Base-by-base conservation (phyloP, 371 early-diverging fungal species). In the Mucor piriformis region DNA sequence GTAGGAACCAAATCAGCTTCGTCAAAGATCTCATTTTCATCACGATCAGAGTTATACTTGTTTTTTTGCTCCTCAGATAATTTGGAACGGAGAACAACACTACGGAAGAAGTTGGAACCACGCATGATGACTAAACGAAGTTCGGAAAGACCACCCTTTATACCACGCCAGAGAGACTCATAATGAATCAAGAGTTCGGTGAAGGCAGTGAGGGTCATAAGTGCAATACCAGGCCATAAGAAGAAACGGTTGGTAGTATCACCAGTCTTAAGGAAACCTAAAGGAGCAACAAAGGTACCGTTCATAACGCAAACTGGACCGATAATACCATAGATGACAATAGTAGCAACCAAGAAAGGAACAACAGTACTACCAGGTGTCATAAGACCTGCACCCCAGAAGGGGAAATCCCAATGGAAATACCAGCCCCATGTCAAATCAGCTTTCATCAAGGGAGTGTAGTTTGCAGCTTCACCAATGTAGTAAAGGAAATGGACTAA, bases 151-250 rank as follows among this genome's bases (percentile, higher is more conserved):
- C 76, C 85, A 23, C 75, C 77, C 47, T 73, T 81, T 56, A 83
- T 27, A 46, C 83, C 85, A 61, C 75, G 75, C 83, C 80, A 82
- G 37, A 89, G 66, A 4, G 81, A 70, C n/a, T 73, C 69, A 50
- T 84, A 86, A 53, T 81, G 82, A 27, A 74, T 65, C 54, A 74
- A 67, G 29, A 89, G 70, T 73, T 89, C 89, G 13, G 86, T 67
- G 57, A 89, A 84, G n/a, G 86, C 74, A 38, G 85, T 67, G 32
- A 82, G 68, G 40, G 87, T 78, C 88, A 91, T 88, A 34, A 89
- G 73, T 8, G 85, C 82, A 64, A 91, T 85, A 70, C 91, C 91
- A n/a, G 89, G 88, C 90, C 87, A 86, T 27, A 86, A 64, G 70
- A 80, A 83, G 84, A 84, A 83, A 23, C 69, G 73, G 50, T 83